Conservation (phyloP, 441 rosid species). For the Raphanus hybrid region DNA sequence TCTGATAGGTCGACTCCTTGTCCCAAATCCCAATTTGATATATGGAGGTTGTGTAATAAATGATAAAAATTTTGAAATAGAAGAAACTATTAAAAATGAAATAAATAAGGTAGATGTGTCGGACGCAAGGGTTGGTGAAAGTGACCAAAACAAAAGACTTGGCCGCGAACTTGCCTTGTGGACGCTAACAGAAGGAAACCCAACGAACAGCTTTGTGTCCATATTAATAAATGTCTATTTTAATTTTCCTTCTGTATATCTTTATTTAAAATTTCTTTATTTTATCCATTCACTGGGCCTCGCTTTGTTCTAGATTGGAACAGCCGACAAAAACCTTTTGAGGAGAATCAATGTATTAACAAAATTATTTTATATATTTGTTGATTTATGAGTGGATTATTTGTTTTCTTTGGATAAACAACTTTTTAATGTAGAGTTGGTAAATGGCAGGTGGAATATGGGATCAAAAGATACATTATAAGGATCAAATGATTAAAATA, state of each 20-base stretch:
- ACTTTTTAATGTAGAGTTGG: not conserved
- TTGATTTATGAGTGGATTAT: not conserved
- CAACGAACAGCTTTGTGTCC: conserved; percentile 40
- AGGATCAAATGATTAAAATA: not conserved
- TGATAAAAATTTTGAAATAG: not conserved
- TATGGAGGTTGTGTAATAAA: conserved; percentile 45
- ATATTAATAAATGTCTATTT: conserved; percentile 21
- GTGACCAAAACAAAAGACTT: conserved; percentile 39
- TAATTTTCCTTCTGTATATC: not conserved
- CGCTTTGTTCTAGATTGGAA: conserved; percentile 18
- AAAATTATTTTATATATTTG: not conserved
- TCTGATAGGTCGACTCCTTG: conserved; percentile 32
- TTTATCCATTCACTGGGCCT: not conserved
- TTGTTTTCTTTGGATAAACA: conserved; percentile 3
- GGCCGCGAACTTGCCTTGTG: conserved; percentile 36
- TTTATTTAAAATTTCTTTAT: not conserved
- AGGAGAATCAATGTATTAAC: conserved; percentile 29
- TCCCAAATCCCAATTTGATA: conserved; percentile 25
- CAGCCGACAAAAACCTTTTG: conserved; percentile 38
- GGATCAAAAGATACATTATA: not conserved
- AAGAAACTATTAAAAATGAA: conserved; percentile 33
- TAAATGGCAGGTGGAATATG: not conserved
- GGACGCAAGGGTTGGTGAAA: conserved; percentile 45
- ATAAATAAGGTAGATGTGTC: conserved; percentile 46
- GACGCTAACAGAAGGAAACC: conserved; percentile 7